Base-by-base conservation (phyloP, 768 basidiomycete genomes). In the Boletus reticulatus region DNA sequence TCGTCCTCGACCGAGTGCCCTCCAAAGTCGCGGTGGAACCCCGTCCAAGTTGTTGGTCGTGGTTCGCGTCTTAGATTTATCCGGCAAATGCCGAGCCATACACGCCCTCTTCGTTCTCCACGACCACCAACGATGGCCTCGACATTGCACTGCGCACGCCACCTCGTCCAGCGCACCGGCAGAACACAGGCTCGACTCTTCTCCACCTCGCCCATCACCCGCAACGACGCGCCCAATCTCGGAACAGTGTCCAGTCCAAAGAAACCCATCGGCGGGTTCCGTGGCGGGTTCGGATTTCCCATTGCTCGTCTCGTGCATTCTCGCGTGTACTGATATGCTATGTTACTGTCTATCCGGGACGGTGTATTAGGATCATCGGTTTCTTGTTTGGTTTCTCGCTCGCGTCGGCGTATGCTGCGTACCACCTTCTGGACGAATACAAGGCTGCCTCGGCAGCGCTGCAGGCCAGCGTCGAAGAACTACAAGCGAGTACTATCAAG, bases 301-400 rank as follows among this genome's bases (percentile, higher is more conserved):
- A 48, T 49, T 17, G 60, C 38, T 55, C 39, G 44, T 56, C 34
- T 41, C n/a, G 9, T 50, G 11, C 48, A 45, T 43, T 58, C 48
- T 31, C 4, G 37, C 37, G 31, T 37, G 32, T 52, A 27, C 50
- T 60, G 8, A 62, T 24, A 9, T 27, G 27, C 27, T 27, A 27
- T 27, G 27, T 7, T 27, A 27, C 8, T 27, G 27, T 34, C 13
- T 13, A 12, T 34, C 12, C 12, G 12, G 34, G 12, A 34, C 12
- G 32, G 8, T 8, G 32, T 12, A 16, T 38, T 12, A 93, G 91
- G 47, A 83, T 93, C 52, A 80, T 93, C 41, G 92, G 92, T 0
- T 93, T 94, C 68, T 70, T 97, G 36, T 84, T 94, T 62, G 94
- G 93, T 2, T 95, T 96, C 76, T 94, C 94, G 6, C 72, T 94